phyloP scores from a whole-genome alignment of 176 grass and related monocot genomes.

The Puccinellia tenuiflora region DNA sequence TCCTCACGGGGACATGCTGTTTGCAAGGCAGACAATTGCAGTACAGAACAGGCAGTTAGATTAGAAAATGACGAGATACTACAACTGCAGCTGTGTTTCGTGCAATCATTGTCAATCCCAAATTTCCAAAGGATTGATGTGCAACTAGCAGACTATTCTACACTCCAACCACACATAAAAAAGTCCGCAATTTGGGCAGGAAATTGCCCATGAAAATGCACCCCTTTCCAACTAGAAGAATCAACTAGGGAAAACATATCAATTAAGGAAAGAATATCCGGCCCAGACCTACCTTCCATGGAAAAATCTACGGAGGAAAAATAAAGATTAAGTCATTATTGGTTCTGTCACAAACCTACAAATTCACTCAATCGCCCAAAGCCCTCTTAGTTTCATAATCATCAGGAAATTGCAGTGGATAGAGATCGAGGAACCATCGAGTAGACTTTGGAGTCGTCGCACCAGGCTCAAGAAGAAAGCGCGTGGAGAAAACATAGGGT shows the following conservation, averaged over 20 bases:
- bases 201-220: background rate
- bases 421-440: background rate
- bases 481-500: background rate
- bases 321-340: background rate
- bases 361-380: background rate
- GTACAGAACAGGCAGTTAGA: background rate
- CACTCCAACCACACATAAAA: background rate
- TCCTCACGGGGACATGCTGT: too few relatives aligned
- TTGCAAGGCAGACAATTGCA: background rate
- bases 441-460: background rate
- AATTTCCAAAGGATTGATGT: background rate
- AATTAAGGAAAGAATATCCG: background rate
- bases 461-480: background rate
- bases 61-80: background rate
- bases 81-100: background rate
- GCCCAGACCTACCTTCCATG: background rate
- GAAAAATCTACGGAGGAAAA: background rate
- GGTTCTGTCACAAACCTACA: background rate
- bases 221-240: background rate
- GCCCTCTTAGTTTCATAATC: background rate
- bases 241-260: background rate
- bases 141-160: background rate
- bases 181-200: too few relatives aligned
- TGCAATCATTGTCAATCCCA: background rate
- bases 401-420: constrained; percentile 9